These are phyloP conservation scores for Phytophthora hibernalis DNA, from an alignment of 352 stramenopile genomes.

Conservation along the genomic window DNA sequence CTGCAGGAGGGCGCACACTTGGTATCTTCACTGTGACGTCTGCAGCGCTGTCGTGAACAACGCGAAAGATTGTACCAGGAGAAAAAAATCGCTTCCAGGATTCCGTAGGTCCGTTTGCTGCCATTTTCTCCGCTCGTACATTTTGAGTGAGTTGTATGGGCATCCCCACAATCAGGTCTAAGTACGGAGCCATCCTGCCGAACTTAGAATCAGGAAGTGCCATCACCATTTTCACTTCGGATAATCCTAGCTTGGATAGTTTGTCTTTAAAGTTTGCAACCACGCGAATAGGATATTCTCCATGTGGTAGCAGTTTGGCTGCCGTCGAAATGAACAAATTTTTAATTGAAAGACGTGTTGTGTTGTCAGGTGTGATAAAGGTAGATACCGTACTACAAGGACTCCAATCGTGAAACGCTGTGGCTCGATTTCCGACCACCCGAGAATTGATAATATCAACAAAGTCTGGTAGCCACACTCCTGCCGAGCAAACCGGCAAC, in stretches of 20 bases:
- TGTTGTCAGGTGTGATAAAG: too few species aligned
- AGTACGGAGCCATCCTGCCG: not conserved
- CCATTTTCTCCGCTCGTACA: too few species aligned
- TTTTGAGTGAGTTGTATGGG: too few species aligned
- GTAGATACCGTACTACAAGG: too few species aligned
- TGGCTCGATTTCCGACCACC: not conserved
- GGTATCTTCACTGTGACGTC: too few species aligned
- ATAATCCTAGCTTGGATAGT: not conserved
- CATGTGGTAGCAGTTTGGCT: not conserved
- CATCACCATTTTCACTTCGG: not conserved
- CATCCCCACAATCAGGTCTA: too few species aligned
- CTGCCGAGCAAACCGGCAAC: not conserved
- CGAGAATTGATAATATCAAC: not conserved
- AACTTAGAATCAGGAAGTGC: not conserved
- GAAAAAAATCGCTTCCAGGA: too few species aligned
- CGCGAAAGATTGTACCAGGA: too few species aligned
- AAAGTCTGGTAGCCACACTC: not conserved
- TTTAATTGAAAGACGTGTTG: not conserved
- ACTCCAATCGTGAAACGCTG: too few species aligned
- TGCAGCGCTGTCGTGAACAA: too few species aligned
- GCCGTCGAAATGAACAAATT: not conserved
- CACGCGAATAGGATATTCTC: not conserved
- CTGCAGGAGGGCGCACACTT: too few species aligned
- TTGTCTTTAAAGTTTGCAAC: not conserved
- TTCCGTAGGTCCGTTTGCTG: too few species aligned